Conservation (phyloP, 768 basidiomycete genomes). For the Trametes gibbosa region DNA sequence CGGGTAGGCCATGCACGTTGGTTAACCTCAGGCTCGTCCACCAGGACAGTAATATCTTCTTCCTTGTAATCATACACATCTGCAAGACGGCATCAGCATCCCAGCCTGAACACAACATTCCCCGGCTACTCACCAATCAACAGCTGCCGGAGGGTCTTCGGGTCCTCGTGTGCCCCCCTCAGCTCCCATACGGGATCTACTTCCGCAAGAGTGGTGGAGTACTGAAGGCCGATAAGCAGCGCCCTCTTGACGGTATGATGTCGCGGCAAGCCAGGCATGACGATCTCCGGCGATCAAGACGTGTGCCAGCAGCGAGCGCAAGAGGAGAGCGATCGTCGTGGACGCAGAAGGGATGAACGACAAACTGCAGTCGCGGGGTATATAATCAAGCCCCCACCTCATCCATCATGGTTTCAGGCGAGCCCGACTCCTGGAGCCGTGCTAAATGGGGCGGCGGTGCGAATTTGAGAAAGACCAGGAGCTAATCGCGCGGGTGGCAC, state of each 20-base stretch:
- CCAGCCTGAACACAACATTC: no score
- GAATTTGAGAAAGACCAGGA: conserved; percentile 4
- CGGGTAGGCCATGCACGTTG: conserved; percentile 39
- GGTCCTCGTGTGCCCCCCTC: conserved; percentile 40
- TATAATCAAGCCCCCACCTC: neutral
- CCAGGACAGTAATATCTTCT: conserved; percentile 42
- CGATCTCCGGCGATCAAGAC: neutral
- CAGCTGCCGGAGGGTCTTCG: conserved; percentile 32
- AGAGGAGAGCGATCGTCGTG: neutral
- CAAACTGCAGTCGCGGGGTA: neutral
- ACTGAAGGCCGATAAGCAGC: conserved; percentile 14
- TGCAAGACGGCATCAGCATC: conserved; percentile 8
- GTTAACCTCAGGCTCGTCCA: conserved; percentile 34
- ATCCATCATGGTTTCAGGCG: neutral
- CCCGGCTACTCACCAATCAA: conserved; percentile 33
- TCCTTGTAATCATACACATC: conserved; percentile 39
- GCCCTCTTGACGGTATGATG: conserved; percentile 8
- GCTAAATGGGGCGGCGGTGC: conserved; percentile 11
- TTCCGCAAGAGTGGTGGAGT: conserved; percentile 1
- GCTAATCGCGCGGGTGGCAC: conserved; percentile 2
- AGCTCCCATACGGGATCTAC: conserved; percentile 15
- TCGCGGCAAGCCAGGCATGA: neutral
- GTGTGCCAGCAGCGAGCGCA: neutral
- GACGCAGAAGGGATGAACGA: neutral
- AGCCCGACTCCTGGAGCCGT: neutral